Conservation (phyloP, 2,329 filamentous ascomycete genomes). For the Cyanodermella asteris region DNA sequence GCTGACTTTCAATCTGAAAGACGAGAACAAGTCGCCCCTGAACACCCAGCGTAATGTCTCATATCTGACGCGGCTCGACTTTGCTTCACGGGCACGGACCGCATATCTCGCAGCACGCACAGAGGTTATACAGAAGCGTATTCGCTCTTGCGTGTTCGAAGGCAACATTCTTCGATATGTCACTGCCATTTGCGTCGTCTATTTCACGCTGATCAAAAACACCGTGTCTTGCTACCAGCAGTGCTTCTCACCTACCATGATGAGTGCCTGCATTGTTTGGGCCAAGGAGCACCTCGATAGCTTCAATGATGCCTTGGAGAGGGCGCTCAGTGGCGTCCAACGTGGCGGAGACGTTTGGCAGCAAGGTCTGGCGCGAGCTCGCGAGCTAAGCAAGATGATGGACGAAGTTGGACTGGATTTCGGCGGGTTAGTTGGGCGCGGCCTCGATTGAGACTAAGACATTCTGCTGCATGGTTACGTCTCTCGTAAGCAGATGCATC, state of each 20-base stretch:
- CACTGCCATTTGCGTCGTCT: slow-evolving; percentile 85
- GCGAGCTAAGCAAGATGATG: slow-evolving; percentile 58
- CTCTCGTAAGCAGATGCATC: too few relatives aligned
- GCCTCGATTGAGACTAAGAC: too few relatives aligned
- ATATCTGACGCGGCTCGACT: slow-evolving; percentile 72
- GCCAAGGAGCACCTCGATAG: slow-evolving; percentile 86
- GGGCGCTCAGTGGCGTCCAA: slow-evolving; percentile 75
- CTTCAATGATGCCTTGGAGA: slow-evolving; percentile 62
- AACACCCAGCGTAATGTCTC: slow-evolving; percentile 57
- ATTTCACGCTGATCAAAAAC: slow-evolving; percentile 85
- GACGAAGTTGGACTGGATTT: slow-evolving; percentile 81
- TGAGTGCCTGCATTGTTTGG: slow-evolving; percentile 93
- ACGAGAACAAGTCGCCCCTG: slow-evolving; percentile 51
- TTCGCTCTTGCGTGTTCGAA: slow-evolving; percentile 89
- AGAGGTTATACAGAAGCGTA: slow-evolving; percentile 56
- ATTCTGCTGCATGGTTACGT: too few relatives aligned
- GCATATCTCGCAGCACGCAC: slow-evolving; percentile 65
- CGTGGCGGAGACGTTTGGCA: slow-evolving; percentile 54
- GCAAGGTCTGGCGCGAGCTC: slow-evolving; percentile 62
- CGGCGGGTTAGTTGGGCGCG: slow-evolving; percentile 55
- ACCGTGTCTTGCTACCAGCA: slow-evolving; percentile 71
- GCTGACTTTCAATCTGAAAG: slow-evolving; percentile 3
- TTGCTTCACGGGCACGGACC: slow-evolving; percentile 72
- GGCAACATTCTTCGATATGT: slow-evolving; percentile 84
- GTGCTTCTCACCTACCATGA: slow-evolving; percentile 69